A percentile compares a stretch with the other conserved stretches of the same genome.
These are phyloP conservation scores for Mucor saturninus DNA, from an alignment of 371 early-diverging fungal genomes.

Conservation along the genomic window DNA sequence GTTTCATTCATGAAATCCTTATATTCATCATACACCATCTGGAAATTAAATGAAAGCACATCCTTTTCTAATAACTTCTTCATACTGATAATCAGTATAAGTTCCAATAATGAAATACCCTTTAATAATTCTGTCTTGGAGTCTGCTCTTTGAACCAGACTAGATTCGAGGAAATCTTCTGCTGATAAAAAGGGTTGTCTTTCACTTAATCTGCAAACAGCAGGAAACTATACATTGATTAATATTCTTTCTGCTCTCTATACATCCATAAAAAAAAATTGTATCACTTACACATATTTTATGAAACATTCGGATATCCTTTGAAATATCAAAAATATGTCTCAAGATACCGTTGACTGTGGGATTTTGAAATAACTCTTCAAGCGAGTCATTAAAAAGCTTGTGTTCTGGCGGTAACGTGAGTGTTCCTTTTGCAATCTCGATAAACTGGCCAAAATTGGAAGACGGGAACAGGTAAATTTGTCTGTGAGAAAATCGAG, in stretches of 20 bases:
- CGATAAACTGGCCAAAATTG: conserved; percentile 61
- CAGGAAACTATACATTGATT: conserved; percentile 51
- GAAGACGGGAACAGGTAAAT: conserved; percentile 70
- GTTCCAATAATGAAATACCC: conserved; percentile 80
- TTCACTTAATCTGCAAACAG: conserved; percentile 51
- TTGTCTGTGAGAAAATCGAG: conserved; percentile 90
- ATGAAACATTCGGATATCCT: conserved; percentile 65
- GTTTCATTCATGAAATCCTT: conserved; percentile 75
- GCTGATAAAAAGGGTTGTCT: conserved; percentile 50
- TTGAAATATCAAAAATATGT: conserved; percentile 65
- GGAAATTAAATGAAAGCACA: conserved; percentile 84
- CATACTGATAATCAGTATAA: conserved; percentile 82
- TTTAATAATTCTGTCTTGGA: conserved; percentile 68
- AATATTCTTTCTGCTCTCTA: neutral
- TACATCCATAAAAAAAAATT: no score
- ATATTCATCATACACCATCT: conserved; percentile 93
- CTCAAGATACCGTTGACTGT: conserved; percentile 52
- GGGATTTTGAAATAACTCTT: conserved; percentile 53
- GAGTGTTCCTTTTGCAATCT: conserved; percentile 58
- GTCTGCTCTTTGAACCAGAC: conserved; percentile 55
- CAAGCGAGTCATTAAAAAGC: conserved; percentile 41
- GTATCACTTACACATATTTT: conserved; percentile 62
- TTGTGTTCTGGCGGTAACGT: conserved; percentile 30
- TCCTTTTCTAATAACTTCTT: conserved; percentile 71
- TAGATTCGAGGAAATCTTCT: conserved; percentile 52